These are phyloP conservation scores for Clitopilus passeckerianus DNA, from an alignment of 768 basidiomycete genomes.

Conservation along the genomic window DNA sequence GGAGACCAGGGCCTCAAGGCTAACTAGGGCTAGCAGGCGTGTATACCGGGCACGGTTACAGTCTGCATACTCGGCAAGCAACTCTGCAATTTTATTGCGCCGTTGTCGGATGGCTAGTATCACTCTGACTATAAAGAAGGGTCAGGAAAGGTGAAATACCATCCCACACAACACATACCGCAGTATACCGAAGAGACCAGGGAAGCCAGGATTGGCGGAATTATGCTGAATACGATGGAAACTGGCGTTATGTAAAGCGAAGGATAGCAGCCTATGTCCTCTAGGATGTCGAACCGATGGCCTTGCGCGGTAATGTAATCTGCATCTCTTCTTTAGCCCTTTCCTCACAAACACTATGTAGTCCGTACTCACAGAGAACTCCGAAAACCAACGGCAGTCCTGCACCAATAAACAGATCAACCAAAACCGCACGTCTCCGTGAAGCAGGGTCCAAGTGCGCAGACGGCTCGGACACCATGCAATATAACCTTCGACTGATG, in stretches of 20 bases:
- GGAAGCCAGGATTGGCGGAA: conserved; percentile 20
- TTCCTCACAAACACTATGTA: background rate
- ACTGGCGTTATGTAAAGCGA: conserved; percentile 25
- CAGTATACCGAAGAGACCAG: conserved; percentile 18
- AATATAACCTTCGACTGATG: conserved; percentile 43
- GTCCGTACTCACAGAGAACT: conserved; percentile 29
- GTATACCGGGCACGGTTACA: conserved; percentile 38
- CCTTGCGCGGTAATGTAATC: conserved; percentile 39
- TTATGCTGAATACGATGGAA: conserved; percentile 25
- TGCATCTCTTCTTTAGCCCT: conserved; percentile 4
- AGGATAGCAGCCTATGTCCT: conserved; percentile 39
- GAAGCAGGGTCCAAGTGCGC: conserved; percentile 5
- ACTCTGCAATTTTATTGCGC: too few relatives aligned
- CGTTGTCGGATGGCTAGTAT: conserved; percentile 19
- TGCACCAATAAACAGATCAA: conserved; percentile 38
- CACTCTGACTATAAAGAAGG: background rate
- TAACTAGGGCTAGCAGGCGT: conserved; percentile 46
- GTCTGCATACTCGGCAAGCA: conserved; percentile 14
- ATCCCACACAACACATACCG: conserved; percentile 5
- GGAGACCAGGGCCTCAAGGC: conserved; percentile 33
- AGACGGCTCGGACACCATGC: background rate
- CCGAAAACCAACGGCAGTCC: conserved; percentile 38
- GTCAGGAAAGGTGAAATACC: background rate
- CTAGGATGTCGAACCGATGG: conserved; percentile 40
- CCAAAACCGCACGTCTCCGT: conserved; percentile 32